A percentile compares a stretch with the other conserved stretches of the same genome.
These are phyloP conservation scores for Amanita rimosa DNA, from an alignment of 768 basidiomycete genomes.

Conservation along the genomic window DNA sequence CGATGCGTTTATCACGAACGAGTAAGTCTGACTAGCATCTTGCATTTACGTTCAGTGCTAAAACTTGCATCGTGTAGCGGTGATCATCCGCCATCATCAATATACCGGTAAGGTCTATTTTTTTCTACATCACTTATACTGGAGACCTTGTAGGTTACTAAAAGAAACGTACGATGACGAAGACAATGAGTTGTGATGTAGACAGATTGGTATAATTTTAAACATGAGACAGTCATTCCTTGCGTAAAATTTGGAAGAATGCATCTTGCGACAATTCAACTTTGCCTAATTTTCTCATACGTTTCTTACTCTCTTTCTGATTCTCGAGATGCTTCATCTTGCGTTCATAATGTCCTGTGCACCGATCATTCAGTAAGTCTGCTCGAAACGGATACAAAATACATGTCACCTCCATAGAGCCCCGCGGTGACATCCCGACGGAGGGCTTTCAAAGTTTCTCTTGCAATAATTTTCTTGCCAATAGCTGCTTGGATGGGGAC, in stretches of 20 bases:
- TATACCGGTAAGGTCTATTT: slow-evolving; percentile 54
- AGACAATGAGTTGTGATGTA: slow-evolving; percentile 63
- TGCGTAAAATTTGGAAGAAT: slow-evolving; percentile 84
- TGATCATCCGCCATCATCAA: slow-evolving; percentile 91
- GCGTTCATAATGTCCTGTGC: slow-evolving; percentile 79
- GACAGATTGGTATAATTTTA: slow-evolving; percentile 15
- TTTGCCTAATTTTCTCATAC: slow-evolving; percentile 79
- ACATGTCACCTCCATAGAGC: slow-evolving; percentile 66
- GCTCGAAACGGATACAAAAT: not conserved
- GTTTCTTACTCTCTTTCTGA: slow-evolving; percentile 88
- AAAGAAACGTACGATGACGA: slow-evolving; percentile 96
- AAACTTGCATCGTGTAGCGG: slow-evolving; percentile 44
- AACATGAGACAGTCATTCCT: slow-evolving; percentile 20
- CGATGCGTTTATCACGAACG: slow-evolving; percentile 91
- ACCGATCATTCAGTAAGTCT: slow-evolving; percentile 1
- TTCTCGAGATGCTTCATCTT: slow-evolving; percentile 83
- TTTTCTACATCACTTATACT: slow-evolving; percentile 4
- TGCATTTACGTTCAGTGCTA: slow-evolving; percentile 5
- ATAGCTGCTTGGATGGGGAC: slow-evolving; percentile 92
- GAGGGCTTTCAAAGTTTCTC: slow-evolving; percentile 79
- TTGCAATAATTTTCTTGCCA: slow-evolving; percentile 78
- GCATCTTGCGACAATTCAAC: slow-evolving; percentile 93
- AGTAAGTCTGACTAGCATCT: slow-evolving; percentile 48
- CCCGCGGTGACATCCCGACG: slow-evolving; percentile 92
- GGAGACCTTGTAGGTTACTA: slow-evolving; percentile 43